Percentiles rank a stretch among this genome's conserved stretches.
These are phyloP conservation scores for Torulaspora franciscae DNA, from an alignment of 805 yeast genomes.

Conservation along the genomic window DNA sequence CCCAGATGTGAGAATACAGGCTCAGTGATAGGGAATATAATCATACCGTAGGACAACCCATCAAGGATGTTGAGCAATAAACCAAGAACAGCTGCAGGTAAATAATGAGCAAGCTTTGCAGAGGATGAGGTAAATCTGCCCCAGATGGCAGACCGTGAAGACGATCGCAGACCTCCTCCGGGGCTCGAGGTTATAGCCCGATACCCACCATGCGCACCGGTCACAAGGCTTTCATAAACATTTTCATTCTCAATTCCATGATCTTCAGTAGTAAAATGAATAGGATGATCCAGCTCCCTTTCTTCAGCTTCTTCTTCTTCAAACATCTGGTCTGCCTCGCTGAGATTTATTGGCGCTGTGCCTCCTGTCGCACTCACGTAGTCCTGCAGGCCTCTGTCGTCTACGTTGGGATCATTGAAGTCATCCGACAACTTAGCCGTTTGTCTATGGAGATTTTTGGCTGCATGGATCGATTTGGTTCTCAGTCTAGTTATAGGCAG, in stretches of 20 bases:
- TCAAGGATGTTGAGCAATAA: slow-evolving; percentile 80
- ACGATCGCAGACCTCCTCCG: slow-evolving; percentile 1
- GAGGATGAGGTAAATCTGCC: not conserved
- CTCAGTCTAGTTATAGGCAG: slow-evolving; percentile 16
- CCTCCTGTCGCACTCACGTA: slow-evolving; percentile 3
- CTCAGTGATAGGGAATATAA: slow-evolving; percentile 87
- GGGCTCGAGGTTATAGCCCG: slow-evolving; percentile 8
- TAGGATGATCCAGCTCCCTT: not conserved
- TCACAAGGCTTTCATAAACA: slow-evolving; percentile 9
- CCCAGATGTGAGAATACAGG: slow-evolving; percentile 73
- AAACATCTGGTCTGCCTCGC: slow-evolving; percentile 1
- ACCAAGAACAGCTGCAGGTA: slow-evolving; percentile 84
- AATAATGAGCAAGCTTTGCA: slow-evolving; percentile 21
- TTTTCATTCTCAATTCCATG: not conserved
- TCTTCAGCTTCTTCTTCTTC: slow-evolving; percentile 3
- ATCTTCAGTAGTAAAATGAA: not conserved
- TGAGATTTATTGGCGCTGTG: not conserved
- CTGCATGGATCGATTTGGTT: slow-evolving; percentile 25
- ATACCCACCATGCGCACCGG: slow-evolving; percentile 8
- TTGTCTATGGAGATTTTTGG: slow-evolving; percentile 30
- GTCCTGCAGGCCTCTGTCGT: slow-evolving; percentile 14
- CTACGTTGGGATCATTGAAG: slow-evolving; percentile 22
- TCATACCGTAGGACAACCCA: slow-evolving; percentile 96
- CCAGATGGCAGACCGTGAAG: slow-evolving; percentile 4
- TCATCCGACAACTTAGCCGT: slow-evolving; percentile 34